These are phyloP conservation scores for Rhododendron griersonianum DNA, from an alignment of 148 eudicot genomes.

Conservation along the genomic window DNA sequence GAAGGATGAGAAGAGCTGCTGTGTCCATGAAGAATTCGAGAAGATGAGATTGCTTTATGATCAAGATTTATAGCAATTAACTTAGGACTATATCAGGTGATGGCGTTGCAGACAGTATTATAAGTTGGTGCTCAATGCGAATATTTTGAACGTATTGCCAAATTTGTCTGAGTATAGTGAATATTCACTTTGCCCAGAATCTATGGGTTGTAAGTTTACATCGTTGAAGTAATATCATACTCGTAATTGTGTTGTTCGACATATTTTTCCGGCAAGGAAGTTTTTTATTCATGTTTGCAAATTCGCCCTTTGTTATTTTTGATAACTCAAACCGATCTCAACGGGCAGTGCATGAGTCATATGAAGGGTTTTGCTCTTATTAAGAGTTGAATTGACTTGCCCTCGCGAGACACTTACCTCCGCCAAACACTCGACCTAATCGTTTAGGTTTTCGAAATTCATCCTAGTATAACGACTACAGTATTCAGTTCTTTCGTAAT, in stretches of 20 bases:
- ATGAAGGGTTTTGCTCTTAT: background rate
- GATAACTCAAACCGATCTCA: too few relatives aligned
- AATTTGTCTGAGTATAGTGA: background rate
- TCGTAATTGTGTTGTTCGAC: background rate
- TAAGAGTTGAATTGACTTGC: too few relatives aligned
- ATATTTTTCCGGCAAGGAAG: background rate
- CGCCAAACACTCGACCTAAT: too few relatives aligned
- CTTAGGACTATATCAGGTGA: too few relatives aligned
- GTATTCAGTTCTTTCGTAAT: too few relatives aligned
- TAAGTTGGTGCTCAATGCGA: background rate
- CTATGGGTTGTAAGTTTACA: background rate
- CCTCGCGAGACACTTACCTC: too few relatives aligned
- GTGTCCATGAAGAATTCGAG: background rate
- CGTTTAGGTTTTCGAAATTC: too few relatives aligned
- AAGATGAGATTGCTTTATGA: background rate
- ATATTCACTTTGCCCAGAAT: background rate
- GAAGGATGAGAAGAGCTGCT: background rate
- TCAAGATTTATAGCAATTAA: background rate
- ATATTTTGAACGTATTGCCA: background rate
- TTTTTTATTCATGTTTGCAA: too few relatives aligned
- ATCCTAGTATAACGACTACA: too few relatives aligned
- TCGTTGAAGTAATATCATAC: background rate
- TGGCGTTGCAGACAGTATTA: background rate
- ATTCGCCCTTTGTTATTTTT: background rate
- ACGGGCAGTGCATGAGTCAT: background rate